These are phyloP conservation scores for Cryptococcus jaspeensis DNA, from an alignment of 1,284 basidiomycete species.

Conservation along the genomic window DNA sequence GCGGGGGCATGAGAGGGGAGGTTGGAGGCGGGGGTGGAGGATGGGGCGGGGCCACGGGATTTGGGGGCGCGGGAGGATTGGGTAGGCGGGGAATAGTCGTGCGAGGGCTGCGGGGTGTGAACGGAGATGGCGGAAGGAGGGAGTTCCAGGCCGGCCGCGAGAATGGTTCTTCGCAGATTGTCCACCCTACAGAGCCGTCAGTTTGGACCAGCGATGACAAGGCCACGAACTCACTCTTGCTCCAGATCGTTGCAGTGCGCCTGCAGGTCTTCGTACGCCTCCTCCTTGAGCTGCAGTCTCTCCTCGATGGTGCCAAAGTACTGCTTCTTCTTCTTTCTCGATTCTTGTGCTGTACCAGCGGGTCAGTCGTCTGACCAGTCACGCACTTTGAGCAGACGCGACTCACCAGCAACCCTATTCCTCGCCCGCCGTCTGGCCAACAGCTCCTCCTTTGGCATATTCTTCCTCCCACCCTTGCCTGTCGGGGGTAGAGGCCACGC, in stretches of 20 bases:
- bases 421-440: conserved; percentile 26
- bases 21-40: not conserved
- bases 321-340: conserved; percentile 27
- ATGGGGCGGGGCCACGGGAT: not conserved
- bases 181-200: conserved; percentile 21
- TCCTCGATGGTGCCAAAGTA: conserved; percentile 17
- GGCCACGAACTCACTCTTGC: conserved; percentile 25
- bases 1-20: not conserved
- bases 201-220: not conserved
- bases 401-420: conserved; percentile 31
- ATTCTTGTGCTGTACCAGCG: conserved; percentile 20
- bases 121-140: conserved; percentile 5
- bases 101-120: not conserved
- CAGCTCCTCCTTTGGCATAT: conserved; percentile 31
- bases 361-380: not conserved
- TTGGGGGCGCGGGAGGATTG: not conserved
- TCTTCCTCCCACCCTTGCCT: conserved; percentile 26
- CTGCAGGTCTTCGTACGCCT: conserved; percentile 17
- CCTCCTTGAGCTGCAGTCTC: conserved; percentile 15
- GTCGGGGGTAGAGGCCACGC: conserved; percentile 22
- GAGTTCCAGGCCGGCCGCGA: conserved; percentile 16
- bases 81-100: not conserved
- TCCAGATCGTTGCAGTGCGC: conserved; percentile 28
- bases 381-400: not conserved
- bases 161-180: conserved; percentile 17